Base-by-base conservation (phyloP, 2,329 filamentous ascomycete genomes). In the Spiromastix sp. region DNA sequence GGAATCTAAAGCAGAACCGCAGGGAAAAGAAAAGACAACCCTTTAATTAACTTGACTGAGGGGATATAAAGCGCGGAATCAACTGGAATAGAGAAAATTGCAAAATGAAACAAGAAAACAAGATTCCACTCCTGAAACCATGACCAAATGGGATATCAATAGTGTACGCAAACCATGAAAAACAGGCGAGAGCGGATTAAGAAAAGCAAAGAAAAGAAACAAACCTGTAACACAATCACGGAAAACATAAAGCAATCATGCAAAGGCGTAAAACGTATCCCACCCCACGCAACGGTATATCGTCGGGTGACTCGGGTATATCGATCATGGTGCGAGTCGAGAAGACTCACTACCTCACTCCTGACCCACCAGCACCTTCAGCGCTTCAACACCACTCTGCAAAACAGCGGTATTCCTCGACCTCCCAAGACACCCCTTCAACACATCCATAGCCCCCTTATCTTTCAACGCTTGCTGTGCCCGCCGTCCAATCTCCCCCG, bases 401-500 rank as follows among this genome's bases (percentile, higher is more conserved):
- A 93, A 52, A 16, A 94, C 77, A 43, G 82, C 77, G 5, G 74
- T 68, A 41, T 76, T 74, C 39, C 77, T 70, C 31, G 74, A 80
- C 56, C 75, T 76, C 63, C 77, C 81, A 30, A 87, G 63, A 46
- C 77, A 78, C 32, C 72, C 70, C 49, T 78, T 86, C 40, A 95
- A 53, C 2, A 73, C 64, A 39, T 85, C 77, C 2, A 83, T 63
- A 0, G 78, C 85, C 4, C 71, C 72, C 32, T 71, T 73, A 8
- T 67, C 67, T 47, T 71, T 74, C 28, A 87, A 59, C 39, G 70
- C 77, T 42, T 72, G 67, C 37, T 70, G 60, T 2, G 75, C 81
- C 41, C 67, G 62, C 38, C 68, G 61, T 0, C 82, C 84, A 0
- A 76, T 67, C 10, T 79, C 74, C 2, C 75, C 81, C 5, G 80